Percentiles rank a stretch among this genome's conserved stretches.
These are phyloP conservation scores for Pontederia crassipes DNA, from an alignment of 176 grass and related monocot species.

Conservation along the genomic window DNA sequence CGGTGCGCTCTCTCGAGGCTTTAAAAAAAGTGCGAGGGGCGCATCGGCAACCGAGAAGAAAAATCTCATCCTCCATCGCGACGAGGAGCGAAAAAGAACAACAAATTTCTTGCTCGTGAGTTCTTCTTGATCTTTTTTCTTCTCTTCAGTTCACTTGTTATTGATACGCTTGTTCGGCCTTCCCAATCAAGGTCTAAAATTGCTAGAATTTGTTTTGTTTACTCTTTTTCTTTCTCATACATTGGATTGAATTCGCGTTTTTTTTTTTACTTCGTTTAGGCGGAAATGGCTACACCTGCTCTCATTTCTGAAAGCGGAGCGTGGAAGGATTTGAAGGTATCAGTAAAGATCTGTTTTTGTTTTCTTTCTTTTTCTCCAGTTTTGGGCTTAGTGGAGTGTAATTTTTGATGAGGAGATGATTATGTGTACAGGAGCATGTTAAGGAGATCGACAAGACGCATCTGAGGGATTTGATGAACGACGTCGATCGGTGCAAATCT, in stretches of 20 bases:
- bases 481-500: slow-evolving; percentile 69
- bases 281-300: slow-evolving; percentile 49
- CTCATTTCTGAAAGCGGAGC: slow-evolving; percentile 62
- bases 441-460: slow-evolving; percentile 57
- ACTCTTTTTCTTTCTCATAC: neutral
- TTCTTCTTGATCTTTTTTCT: too few species aligned
- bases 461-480: slow-evolving; percentile 66
- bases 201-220: too few species aligned
- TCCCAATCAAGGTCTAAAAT: too few species aligned
- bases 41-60: too few species aligned
- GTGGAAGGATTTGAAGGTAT: slow-evolving; percentile 73
- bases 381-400: neutral
- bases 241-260: neutral
- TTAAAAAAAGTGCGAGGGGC: too few species aligned
- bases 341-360: neutral
- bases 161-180: too few species aligned
- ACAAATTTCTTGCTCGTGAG: too few species aligned
- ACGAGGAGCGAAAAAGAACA: too few species aligned
- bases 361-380: neutral
- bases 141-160: too few species aligned
- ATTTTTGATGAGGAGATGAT: slow-evolving; percentile 16
- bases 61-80: too few species aligned
- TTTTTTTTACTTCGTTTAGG: neutral
- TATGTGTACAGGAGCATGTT: slow-evolving; percentile 47
- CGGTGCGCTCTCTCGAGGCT: too few species aligned